phyloP scores from a whole-genome alignment of 2,329 filamentous ascomycete species.

The Leptodontidium sp. region DNA sequence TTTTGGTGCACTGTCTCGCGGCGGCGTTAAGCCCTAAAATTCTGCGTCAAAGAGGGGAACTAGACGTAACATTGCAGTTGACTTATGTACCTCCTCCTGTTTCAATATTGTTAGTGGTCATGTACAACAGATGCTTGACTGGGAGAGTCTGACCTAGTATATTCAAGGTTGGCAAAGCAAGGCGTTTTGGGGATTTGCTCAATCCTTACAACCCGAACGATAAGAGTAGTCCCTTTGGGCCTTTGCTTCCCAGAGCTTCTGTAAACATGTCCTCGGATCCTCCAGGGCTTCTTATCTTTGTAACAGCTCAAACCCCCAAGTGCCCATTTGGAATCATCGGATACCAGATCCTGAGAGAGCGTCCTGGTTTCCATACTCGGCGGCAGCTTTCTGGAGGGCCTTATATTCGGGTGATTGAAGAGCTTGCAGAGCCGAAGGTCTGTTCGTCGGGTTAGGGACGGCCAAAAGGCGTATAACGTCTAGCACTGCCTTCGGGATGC shows the following conservation, averaged over 20 bases:
- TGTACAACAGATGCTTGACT: not conserved
- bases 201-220: not conserved
- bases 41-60: too few species aligned
- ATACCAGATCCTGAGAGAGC: conserved; percentile 3
- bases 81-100: not conserved
- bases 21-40: too few species aligned
- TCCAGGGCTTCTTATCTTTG: not conserved
- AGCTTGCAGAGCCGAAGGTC: conserved; percentile 31
- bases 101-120: not conserved
- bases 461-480: conserved; percentile 33
- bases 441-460: conserved; percentile 29
- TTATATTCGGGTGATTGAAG: conserved; percentile 29
- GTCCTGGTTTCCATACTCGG: not conserved
- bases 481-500: conserved; percentile 31
- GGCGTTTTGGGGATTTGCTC: not conserved
- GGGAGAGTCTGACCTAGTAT: not conserved
- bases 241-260: not conserved
- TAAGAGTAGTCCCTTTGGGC: not conserved
- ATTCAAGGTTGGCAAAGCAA: not conserved
- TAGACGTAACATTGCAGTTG: too few species aligned
- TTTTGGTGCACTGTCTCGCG: too few species aligned
- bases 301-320: conserved; percentile 1
- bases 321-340: not conserved
- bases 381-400: conserved; percentile 7
- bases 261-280: not conserved